Conservation (phyloP, 345 rosid species). For the Pistacia atlantica region DNA sequence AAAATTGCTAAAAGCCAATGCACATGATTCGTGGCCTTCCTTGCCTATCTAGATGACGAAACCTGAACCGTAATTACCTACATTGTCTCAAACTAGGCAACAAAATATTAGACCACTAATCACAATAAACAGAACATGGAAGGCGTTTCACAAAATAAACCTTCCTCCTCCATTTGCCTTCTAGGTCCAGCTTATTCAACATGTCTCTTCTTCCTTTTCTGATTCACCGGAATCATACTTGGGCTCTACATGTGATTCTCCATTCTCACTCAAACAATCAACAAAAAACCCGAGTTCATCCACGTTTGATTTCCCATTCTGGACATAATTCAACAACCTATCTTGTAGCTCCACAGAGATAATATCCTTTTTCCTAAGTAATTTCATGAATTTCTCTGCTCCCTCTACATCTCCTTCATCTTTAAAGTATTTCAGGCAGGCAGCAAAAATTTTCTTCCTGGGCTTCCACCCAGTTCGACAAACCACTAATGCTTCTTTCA, state of each 20-base stretch:
- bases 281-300: not conserved
- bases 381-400: slow-evolving; percentile 25
- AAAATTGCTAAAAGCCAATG: too few relatives aligned
- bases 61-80: too few relatives aligned
- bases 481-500: slow-evolving; percentile 34
- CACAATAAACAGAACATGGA: too few relatives aligned
- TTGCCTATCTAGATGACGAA: too few relatives aligned
- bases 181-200: too few relatives aligned
- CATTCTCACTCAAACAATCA: not conserved
- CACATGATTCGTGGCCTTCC: too few relatives aligned
- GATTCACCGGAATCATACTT: not conserved
- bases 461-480: slow-evolving; percentile 21
- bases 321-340: slow-evolving; percentile 22
- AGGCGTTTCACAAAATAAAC: too few relatives aligned
- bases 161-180: too few relatives aligned
- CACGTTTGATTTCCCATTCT: not conserved
- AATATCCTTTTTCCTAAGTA: slow-evolving; percentile 20
- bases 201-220: too few relatives aligned
- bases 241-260: not conserved
- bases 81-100: too few relatives aligned
- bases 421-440: slow-evolving; percentile 32
- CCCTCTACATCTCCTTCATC: slow-evolving; percentile 22
- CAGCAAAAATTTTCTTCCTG: slow-evolving; percentile 16
- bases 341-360: slow-evolving; percentile 22
- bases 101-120: too few relatives aligned